A percentile compares a stretch with the other conserved stretches of the same genome.
Conservation (phyloP, 2,329 filamentous ascomycete species). For the Colletotrichum spaethianum region DNA sequence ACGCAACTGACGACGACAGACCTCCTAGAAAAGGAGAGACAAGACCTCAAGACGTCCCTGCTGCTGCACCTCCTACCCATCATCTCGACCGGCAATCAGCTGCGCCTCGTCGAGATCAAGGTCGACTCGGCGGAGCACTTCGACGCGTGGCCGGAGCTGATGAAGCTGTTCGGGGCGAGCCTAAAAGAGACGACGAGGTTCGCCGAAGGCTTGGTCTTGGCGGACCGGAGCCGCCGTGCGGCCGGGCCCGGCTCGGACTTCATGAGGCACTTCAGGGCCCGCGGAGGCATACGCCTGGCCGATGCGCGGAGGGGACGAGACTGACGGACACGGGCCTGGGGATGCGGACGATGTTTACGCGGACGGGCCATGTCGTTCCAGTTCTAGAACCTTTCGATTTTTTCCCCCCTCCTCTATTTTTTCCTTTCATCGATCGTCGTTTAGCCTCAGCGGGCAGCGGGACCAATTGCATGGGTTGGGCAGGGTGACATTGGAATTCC, state of each 20-base stretch:
- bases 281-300: slow-evolving; percentile 36
- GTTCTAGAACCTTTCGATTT: slow-evolving; percentile 22
- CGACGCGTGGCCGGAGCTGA: slow-evolving; percentile 40
- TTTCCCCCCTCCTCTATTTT: too few relatives aligned
- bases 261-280: slow-evolving; percentile 36
- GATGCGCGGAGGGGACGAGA: slow-evolving; percentile 32
- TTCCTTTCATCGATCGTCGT: slow-evolving; percentile 29
- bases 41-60: slow-evolving; percentile 39
- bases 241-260: slow-evolving; percentile 36
- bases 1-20: slow-evolving; percentile 28
- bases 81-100: slow-evolving; percentile 38
- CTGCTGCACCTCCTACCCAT: slow-evolving; percentile 38
- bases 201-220: slow-evolving; percentile 34
- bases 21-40: slow-evolving; percentile 38
- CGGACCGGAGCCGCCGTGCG: slow-evolving; percentile 34
- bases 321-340: slow-evolving; percentile 1
- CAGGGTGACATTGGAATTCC: slow-evolving; percentile 25
- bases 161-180: slow-evolving; percentile 40
- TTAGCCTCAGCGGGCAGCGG: slow-evolving; percentile 22
- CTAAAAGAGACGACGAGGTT: slow-evolving; percentile 36
- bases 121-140: slow-evolving; percentile 41
- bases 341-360: neutral
- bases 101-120: slow-evolving; percentile 41
- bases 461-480: slow-evolving; percentile 25
- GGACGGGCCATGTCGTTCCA: slow-evolving; percentile 3